Evolutionary conservation across 805 yeast species (phyloP).

Genomic region (Candida methanosorbosa): DNA sequence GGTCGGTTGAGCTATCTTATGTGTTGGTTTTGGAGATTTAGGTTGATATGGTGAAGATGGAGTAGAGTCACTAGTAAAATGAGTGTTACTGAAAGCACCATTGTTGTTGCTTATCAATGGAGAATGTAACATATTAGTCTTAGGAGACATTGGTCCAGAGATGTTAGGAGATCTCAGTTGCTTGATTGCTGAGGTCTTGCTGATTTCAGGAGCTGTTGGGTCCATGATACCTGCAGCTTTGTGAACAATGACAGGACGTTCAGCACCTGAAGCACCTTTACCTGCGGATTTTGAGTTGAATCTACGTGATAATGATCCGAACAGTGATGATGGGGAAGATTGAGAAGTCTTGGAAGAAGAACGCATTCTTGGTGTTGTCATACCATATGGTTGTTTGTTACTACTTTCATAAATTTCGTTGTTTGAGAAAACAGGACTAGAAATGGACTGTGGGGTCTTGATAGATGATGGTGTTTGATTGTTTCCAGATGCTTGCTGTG

Average conservation of each 20-base stretch:
- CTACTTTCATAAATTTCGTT: neutral
- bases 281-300: constrained; percentile 11
- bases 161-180: neutral
- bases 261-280: constrained; percentile 1
- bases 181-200: neutral
- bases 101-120: neutral
- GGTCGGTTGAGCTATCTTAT: neutral
- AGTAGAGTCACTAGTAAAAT: neutral
- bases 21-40: neutral
- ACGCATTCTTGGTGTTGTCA: constrained; percentile 3
- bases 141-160: constrained; percentile 1
- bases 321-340: constrained; percentile 17
- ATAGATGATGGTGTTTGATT: too few relatives aligned
- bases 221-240: constrained; percentile 14
- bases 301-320: constrained; percentile 20
- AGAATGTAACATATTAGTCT: neutral
- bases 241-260: constrained; percentile 16
- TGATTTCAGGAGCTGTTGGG: constrained; percentile 9
- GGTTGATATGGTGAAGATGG: neutral
- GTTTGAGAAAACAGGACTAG: neutral
- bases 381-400: neutral
- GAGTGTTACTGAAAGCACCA: neutral
- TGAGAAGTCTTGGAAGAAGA: neutral
- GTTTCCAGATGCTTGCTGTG: constrained; percentile 7
- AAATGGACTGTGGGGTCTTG: too few relatives aligned